These are phyloP conservation scores for Fusarium verticillioides DNA, from an alignment of 2,329 filamentous ascomycete genomes.

Conservation along the genomic window DNA sequence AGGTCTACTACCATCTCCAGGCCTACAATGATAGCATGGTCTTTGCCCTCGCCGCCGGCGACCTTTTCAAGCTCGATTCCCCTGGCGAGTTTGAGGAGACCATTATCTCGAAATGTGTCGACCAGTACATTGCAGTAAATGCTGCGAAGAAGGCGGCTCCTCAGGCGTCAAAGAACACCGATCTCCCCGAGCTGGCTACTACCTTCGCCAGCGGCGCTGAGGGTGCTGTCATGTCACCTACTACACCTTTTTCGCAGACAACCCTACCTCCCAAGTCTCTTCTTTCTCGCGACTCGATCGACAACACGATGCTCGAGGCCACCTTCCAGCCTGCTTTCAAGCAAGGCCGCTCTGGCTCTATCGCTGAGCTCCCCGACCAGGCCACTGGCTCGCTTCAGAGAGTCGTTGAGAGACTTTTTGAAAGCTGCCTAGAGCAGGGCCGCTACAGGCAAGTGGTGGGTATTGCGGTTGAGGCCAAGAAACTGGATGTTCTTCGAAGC, in stretches of 20 bases:
- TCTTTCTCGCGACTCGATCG: conserved; percentile 81
- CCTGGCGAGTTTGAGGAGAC: conserved; percentile 98
- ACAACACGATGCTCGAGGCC: conserved; percentile 70
- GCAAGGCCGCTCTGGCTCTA: conserved; percentile 64
- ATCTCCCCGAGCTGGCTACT: conserved; percentile 78
- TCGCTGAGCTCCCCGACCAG: conserved; percentile 74
- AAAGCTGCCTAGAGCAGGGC: conserved; percentile 85
- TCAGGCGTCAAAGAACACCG: conserved; percentile 55
- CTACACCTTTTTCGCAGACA: conserved; percentile 94
- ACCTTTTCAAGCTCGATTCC: conserved; percentile 91
- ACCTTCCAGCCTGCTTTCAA: conserved; percentile 65
- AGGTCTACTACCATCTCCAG: conserved; percentile 98
- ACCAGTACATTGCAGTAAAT: conserved; percentile 90
- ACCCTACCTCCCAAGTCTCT: conserved; percentile 93
- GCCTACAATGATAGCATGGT: conserved; percentile 99
- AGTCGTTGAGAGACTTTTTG: conserved; percentile 90
- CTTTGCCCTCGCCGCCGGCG: conserved; percentile 93
- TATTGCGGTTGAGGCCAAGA: conserved; percentile 94
- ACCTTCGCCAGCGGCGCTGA: conserved; percentile 79
- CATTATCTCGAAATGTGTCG: conserved; percentile 97
- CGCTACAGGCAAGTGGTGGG: conserved; percentile 96
- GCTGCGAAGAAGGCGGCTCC: conserved; percentile 62
- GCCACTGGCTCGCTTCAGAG: conserved; percentile 82
- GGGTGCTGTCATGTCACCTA: conserved; percentile 83
- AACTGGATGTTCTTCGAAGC: conserved; percentile 84